Conservation (phyloP, 169 alveolate species). For the Plasmodium berghei region DNA sequence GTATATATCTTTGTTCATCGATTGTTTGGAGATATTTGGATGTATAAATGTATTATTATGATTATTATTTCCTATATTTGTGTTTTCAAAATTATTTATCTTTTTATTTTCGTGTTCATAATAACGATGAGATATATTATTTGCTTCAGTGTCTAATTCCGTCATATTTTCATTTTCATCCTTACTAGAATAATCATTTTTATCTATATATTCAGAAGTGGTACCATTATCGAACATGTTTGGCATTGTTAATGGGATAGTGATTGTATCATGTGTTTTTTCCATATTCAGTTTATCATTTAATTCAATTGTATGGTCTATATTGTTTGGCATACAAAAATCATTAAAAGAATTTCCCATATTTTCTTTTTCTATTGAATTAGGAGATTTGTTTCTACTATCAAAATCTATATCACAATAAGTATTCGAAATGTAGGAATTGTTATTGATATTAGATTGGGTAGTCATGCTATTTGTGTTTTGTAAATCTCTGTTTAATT, state of each 20-base stretch:
- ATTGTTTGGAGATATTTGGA: conserved; percentile 2
- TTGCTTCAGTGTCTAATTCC: neutral
- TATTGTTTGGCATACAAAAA: neutral
- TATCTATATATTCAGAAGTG: neutral
- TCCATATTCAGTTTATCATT: neutral
- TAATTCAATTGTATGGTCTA: neutral
- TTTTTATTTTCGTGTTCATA: neutral
- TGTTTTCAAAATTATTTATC: neutral
- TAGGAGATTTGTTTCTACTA: neutral
- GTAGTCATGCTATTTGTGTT: neutral
- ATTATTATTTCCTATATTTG: neutral
- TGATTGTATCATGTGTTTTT: no score
- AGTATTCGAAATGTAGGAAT: no score
- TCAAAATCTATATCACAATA: neutral
- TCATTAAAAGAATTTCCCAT: neutral
- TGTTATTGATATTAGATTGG: neutral
- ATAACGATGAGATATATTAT: neutral
- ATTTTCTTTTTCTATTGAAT: neutral
- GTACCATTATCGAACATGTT: neutral
- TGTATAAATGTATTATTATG: neutral
- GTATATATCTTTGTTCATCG: conserved; percentile 22
- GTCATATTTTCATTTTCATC: neutral
- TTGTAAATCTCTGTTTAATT: neutral
- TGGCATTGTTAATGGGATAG: no score
- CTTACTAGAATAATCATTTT: neutral